Evolutionary conservation across 2,329 filamentous ascomycete genomes (phyloP).

Genomic region (Scedosporium dehoogii): DNA sequence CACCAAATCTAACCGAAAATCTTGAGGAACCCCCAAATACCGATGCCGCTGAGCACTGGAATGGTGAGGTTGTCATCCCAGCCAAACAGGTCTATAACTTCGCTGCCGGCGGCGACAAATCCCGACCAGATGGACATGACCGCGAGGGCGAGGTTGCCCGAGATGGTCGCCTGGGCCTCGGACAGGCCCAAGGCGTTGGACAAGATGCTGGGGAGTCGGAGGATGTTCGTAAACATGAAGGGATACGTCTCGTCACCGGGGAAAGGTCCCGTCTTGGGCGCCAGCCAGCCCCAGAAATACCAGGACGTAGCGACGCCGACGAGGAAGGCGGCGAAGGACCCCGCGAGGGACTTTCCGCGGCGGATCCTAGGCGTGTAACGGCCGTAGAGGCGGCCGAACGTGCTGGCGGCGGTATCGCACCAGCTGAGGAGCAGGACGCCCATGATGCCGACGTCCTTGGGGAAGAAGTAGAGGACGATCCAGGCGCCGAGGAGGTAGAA

Average conservation of each 20-base stretch:
- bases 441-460: conserved; percentile 88
- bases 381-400: conserved; percentile 83
- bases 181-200: conserved; percentile 53
- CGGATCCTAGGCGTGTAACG: conserved; percentile 79
- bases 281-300: conserved; percentile 82
- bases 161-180: conserved; percentile 48
- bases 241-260: conserved; percentile 57
- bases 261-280: conserved; percentile 56
- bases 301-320: conserved; percentile 75
- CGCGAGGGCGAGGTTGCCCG: conserved; percentile 63
- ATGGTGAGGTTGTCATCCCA: conserved; percentile 98
- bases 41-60: conserved; percentile 77
- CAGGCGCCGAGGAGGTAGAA: conserved; percentile 91
- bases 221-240: conserved; percentile 72
- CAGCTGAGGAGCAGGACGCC: conserved; percentile 85
- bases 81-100: conserved; percentile 82
- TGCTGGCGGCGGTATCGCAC: conserved; percentile 96
- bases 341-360: conserved; percentile 83
- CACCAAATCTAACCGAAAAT: conserved; percentile 53
- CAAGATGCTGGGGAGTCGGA: conserved; percentile 57
- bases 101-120: conserved; percentile 78
- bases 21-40: conserved; percentile 86
- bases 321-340: conserved; percentile 72
- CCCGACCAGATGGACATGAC: conserved; percentile 81
- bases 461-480: conserved; percentile 74